phyloP scores from a whole-genome alignment of 2,329 filamentous ascomycete species.

The Macrophomina tecta region DNA sequence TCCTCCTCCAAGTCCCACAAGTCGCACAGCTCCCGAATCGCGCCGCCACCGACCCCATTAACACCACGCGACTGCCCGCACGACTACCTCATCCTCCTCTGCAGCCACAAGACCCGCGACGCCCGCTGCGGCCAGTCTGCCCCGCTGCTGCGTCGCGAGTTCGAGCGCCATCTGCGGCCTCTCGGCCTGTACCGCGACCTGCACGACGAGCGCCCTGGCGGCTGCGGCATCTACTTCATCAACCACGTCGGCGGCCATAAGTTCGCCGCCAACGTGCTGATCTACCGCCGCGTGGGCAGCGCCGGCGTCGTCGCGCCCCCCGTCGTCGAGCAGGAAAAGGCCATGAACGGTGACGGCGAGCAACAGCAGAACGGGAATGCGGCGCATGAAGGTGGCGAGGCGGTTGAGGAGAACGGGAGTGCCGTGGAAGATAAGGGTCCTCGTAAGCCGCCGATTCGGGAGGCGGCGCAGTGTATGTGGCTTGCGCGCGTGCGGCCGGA shows the following conservation, averaged over 20 bases:
- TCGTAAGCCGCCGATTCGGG: constrained; percentile 41
- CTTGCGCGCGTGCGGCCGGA: constrained; percentile 82
- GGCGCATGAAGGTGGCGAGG: constrained; percentile 43
- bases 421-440: constrained; percentile 43
- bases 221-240: constrained; percentile 95
- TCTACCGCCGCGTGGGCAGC: constrained; percentile 71
- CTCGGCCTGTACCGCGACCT: constrained; percentile 85
- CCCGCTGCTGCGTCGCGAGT: constrained; percentile 83
- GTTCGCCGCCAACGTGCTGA: constrained; percentile 91
- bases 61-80: constrained; percentile 75
- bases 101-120: constrained; percentile 92
- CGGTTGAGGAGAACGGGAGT: constrained; percentile 43
- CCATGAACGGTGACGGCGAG: not conserved
- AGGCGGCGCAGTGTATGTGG: constrained; percentile 90
- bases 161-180: constrained; percentile 86
- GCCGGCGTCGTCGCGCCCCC: constrained; percentile 23
- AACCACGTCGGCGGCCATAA: constrained; percentile 97
- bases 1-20: constrained; percentile 35
- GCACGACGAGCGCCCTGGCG: constrained; percentile 86
- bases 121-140: constrained; percentile 94
- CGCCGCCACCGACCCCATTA: constrained; percentile 64
- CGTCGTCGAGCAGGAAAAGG: constrained; percentile 29
- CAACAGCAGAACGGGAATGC: constrained; percentile 31
- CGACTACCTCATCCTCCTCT: constrained; percentile 86
- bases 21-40: constrained; percentile 20